Base-by-base conservation (phyloP, 2,329 filamentous ascomycete species). In the Aspergillus sp. region DNA sequence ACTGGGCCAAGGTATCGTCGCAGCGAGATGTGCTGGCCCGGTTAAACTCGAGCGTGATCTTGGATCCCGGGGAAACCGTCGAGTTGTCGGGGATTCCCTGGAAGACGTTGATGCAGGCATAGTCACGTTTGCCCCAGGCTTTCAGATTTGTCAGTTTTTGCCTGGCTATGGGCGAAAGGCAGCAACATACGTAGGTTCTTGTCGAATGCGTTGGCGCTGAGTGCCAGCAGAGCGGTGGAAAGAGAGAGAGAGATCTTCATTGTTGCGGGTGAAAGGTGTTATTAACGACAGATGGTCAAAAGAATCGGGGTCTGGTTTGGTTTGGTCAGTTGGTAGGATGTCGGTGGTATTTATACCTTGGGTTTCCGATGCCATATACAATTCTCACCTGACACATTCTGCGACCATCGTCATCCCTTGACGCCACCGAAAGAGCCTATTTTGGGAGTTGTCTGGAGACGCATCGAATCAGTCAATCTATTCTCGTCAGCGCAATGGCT, bases 51-150 rank as follows among this genome's bases (percentile, higher is more conserved):
- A 69, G 52, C 34, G 60, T 57, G 10, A 70, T 49, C 3, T 57
- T 55, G 36, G 61, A 56, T 16, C 63, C 65, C 2, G 61, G 47
- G 2, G 57, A 49, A n/a, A 70, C 51, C 11, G 67, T 65, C 3
- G 66, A 61, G 54, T 66, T 58, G 11, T 70, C 66, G 6, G 66
- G 65, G 23, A 66, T 63, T 36, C 67, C 67, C 41, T 69, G 67
- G 58, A 58, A 66, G 49, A 68, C 63, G 42, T 70, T 70, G 21
- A 70, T 32, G 41, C 67, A 69, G 51, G 60, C 19, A 50, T 69
- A 70, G 47, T 70, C 66, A 19, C 67, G 64, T 34, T 68, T 70
- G 29, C 67, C 67, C 67, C 67, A 70, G 1, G 66, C 67, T 70
- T n/a, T 19, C 2, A 4, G 3, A 41, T 5, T 21, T 29, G 41